Evolutionary conservation across 306 rosid genomes (phyloP).

Genomic region (Trifolium subterraneum): DNA sequence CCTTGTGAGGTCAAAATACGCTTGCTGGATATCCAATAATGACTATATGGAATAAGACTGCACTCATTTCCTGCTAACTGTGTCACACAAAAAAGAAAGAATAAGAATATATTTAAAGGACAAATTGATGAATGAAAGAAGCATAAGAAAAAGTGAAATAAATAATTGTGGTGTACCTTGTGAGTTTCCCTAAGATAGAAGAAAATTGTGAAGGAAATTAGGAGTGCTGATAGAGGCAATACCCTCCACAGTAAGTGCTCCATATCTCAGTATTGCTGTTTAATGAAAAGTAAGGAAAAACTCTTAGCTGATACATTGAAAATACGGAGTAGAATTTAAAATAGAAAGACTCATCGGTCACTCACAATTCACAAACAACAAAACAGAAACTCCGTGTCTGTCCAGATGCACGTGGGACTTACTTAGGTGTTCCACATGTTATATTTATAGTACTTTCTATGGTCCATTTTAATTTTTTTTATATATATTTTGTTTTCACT

Average conservation of each 20-base stretch:
- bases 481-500: too few species aligned
- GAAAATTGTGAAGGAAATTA: slow-evolving; percentile 53
- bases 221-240: slow-evolving; percentile 56
- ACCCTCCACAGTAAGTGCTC: slow-evolving; percentile 61
- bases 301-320: too few species aligned
- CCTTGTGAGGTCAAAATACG: slow-evolving; percentile 88
- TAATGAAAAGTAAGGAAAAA: too few species aligned
- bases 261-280: neutral
- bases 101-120: neutral
- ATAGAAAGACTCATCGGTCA: too few species aligned
- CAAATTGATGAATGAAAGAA: neutral
- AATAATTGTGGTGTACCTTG: neutral
- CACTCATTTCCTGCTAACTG: slow-evolving; percentile 54
- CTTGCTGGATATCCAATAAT: slow-evolving; percentile 83
- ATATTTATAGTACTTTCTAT: too few species aligned
- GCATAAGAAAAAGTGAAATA: neutral
- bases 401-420: too few species aligned
- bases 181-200: slow-evolving; percentile 48
- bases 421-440: too few species aligned
- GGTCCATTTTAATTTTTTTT: too few species aligned
- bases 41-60: slow-evolving; percentile 70
- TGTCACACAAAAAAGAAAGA: neutral
- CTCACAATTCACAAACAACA: too few species aligned
- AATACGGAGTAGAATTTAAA: too few species aligned
- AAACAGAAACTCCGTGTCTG: too few species aligned